phyloP scores from a whole-genome alignment of 2,329 filamentous ascomycete genomes.

The Alternaria longipes region DNA sequence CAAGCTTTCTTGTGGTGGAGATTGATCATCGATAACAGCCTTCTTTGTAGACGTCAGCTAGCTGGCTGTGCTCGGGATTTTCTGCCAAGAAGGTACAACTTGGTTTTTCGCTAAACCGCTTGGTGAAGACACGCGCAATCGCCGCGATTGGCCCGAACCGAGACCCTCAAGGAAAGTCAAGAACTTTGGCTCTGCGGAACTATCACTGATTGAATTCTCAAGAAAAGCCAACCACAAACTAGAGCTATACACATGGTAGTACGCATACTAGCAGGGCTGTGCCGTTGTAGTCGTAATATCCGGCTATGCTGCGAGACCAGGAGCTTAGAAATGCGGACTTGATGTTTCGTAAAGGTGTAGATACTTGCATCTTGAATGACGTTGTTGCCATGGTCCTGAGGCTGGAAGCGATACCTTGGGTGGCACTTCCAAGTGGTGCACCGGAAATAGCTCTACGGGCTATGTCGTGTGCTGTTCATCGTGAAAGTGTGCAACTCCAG shows the following conservation, averaged over 20 bases:
- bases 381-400: slow-evolving; percentile 18
- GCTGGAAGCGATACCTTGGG: slow-evolving; percentile 19
- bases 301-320: slow-evolving; percentile 26
- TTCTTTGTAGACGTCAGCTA: slow-evolving; percentile 33
- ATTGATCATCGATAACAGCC: slow-evolving; percentile 2
- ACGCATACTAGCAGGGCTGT: slow-evolving; percentile 4
- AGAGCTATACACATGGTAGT: neutral
- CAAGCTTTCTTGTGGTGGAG: slow-evolving; percentile 1
- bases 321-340: slow-evolving; percentile 2
- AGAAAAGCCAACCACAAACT: slow-evolving; percentile 3
- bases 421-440: slow-evolving; percentile 15
- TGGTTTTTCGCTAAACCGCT: slow-evolving; percentile 26
- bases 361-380: slow-evolving; percentile 10
- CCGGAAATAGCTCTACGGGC: slow-evolving; percentile 17
- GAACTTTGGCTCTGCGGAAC: slow-evolving; percentile 21
- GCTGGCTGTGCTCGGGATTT: slow-evolving; percentile 33
- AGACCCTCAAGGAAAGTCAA: slow-evolving; percentile 27
- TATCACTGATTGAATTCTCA: slow-evolving; percentile 10
- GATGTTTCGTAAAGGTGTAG: slow-evolving; percentile 4
- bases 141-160: slow-evolving; percentile 16
- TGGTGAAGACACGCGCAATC: slow-evolving; percentile 30
- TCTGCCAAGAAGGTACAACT: slow-evolving; percentile 31
- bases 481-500: slow-evolving; percentile 6
- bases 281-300: slow-evolving; percentile 29
- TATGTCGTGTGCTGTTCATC: slow-evolving; percentile 12